Base-by-base conservation (phyloP, 768 basidiomycete species). In the Harrya chromipes region DNA sequence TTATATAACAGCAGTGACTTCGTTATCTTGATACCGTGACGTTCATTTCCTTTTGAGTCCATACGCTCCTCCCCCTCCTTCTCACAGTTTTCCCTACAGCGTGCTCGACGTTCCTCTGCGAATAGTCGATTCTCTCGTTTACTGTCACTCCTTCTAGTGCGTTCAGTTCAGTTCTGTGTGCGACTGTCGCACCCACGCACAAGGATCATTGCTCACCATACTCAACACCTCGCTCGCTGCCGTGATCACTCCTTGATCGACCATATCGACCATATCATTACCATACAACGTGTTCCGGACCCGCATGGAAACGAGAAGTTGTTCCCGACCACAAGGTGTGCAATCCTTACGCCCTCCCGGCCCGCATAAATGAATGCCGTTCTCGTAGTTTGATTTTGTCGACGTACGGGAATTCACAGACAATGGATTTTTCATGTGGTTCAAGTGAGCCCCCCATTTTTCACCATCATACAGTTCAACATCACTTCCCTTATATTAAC, bases 321-420 rank as follows among this genome's bases (percentile, higher is more conserved):
- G 94, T 97, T 39, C 91, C 90, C 47, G 97, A 97, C 74, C 97
- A 98, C 73, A 99, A 98, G 81, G 95, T 93, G 54, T 47, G 76
- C 54, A 34, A 24, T 38, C 46, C 31, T 14, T 27, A 17, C 16
- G n/a, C 39, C 23, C 26, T 20, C 37, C 13, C 29, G 12, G 43
- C 11, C 45, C 17, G n/a, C 27, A 27, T 11, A 11, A 52, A n/a
- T 49, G 38, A 54, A 45, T 17, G 13, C 17, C 19, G 48, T 38
- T 35, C 40, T 45, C 29, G 17, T 55, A 98, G 97, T 98, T 97
- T 62, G 95, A 98, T 77, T 97, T 97, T 63, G 79, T 99, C 63
- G 93, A 97, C 70, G 87, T 88, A 19, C 80, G 83, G 48, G 95
- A 98, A 63, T 99, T 94, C 72, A 86, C 83, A 50, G 86, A 93